Conservation (phyloP, 2,329 filamentous ascomycete species). For the Didymella glomerata region DNA sequence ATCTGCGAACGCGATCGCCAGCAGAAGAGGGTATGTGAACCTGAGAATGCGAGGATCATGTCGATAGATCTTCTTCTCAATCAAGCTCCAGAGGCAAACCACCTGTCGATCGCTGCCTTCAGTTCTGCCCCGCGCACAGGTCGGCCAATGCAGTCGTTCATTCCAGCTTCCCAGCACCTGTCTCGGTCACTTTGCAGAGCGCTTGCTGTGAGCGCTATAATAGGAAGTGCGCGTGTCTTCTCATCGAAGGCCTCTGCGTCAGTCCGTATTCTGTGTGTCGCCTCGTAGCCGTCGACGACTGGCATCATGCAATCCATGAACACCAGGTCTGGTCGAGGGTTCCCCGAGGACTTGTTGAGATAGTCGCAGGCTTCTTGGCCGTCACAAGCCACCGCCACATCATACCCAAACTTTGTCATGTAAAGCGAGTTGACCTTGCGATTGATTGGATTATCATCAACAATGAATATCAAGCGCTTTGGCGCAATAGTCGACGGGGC, state of each 20-base stretch:
- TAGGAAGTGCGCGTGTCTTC: conserved; percentile 65
- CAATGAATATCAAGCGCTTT: conserved; percentile 34
- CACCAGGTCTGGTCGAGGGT: conserved; percentile 28
- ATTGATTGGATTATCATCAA: conserved; percentile 50
- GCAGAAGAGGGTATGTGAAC: background rate
- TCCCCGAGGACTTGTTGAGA: conserved; percentile 24
- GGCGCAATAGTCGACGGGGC: background rate
- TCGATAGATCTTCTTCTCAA: background rate
- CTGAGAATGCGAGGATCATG: background rate
- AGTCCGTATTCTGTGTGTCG: conserved; percentile 39
- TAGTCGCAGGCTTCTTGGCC: conserved; percentile 37
- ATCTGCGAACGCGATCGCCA: no score
- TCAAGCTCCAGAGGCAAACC: background rate
- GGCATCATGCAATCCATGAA: conserved; percentile 48
- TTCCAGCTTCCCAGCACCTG: conserved; percentile 1
- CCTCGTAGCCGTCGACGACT: conserved; percentile 41
- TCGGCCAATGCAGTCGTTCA: background rate
- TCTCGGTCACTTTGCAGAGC: background rate
- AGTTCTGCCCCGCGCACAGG: background rate
- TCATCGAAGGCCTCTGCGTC: conserved; percentile 62
- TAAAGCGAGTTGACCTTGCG: conserved; percentile 40
- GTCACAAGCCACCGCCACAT: conserved; percentile 33
- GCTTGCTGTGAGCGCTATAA: conserved; percentile 64
- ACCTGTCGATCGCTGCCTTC: background rate
- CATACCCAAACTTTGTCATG: conserved; percentile 29